A percentile compares a stretch with the other conserved stretches of the same genome.
These are phyloP conservation scores for Rhynchospora pubera DNA, from an alignment of 176 grass and related monocot genomes.

Conservation along the genomic window DNA sequence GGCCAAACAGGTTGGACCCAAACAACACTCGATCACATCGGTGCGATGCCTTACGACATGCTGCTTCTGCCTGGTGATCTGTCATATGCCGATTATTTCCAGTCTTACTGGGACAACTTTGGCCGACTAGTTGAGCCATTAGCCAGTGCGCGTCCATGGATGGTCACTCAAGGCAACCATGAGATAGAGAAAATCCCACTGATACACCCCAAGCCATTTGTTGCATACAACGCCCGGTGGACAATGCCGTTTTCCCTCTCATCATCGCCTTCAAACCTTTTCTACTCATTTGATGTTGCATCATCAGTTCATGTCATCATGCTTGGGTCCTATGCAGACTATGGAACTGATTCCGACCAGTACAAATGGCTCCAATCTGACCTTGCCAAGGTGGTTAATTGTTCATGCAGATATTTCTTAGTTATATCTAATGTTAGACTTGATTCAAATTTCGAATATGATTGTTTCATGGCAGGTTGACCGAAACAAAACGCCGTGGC, in stretches of 20 bases:
- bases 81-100: slow-evolving; percentile 48
- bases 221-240: slow-evolving; percentile 67
- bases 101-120: slow-evolving; percentile 50
- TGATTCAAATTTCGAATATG: neutral
- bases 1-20: slow-evolving; percentile 57
- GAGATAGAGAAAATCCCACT: slow-evolving; percentile 45
- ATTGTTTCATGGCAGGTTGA: slow-evolving; percentile 12
- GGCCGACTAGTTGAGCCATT: slow-evolving; percentile 63
- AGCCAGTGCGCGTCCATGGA: slow-evolving; percentile 71
- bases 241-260: slow-evolving; percentile 41
- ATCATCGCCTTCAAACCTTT: slow-evolving; percentile 37
- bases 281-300: slow-evolving; percentile 68
- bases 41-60: slow-evolving; percentile 30
- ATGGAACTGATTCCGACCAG: slow-evolving; percentile 23
- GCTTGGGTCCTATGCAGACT: slow-evolving; percentile 63
- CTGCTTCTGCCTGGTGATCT: slow-evolving; percentile 63
- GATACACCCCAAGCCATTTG: slow-evolving; percentile 19
- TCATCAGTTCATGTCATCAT: slow-evolving; percentile 53
- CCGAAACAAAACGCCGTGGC: slow-evolving; percentile 21
- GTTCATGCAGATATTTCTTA: neutral
- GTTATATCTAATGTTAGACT: neutral
- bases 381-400: slow-evolving; percentile 8
- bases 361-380: slow-evolving; percentile 37
- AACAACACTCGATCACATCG: slow-evolving; percentile 57
- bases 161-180: slow-evolving; percentile 77